A percentile compares a stretch with the other conserved stretches of the same genome.
phyloP scores from a whole-genome alignment of 75 land plant species.

The Ceratopteris richardii region DNA sequence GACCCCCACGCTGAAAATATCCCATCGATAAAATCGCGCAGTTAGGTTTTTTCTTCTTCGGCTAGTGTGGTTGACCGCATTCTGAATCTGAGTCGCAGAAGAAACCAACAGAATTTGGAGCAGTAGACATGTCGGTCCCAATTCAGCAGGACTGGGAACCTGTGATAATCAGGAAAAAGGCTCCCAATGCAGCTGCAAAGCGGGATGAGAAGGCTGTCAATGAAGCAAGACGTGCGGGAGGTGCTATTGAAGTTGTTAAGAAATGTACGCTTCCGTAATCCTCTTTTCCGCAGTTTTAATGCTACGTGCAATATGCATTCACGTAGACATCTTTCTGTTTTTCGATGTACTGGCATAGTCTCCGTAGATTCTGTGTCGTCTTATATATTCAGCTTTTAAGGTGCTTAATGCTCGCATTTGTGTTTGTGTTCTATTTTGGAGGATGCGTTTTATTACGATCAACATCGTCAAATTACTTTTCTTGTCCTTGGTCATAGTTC shows the following conservation, averaged over 20 bases:
- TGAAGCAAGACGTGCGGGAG: slow-evolving; percentile 89
- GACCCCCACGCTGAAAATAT: too few relatives aligned
- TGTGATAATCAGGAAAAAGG: slow-evolving; percentile 82
- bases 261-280: slow-evolving; percentile 35
- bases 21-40: too few relatives aligned
- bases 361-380: too few relatives aligned
- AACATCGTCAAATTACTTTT: too few relatives aligned
- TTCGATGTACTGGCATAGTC: too few relatives aligned
- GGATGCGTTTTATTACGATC: too few relatives aligned
- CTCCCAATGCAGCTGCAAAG: slow-evolving; percentile 73
- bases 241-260: slow-evolving; percentile 74
- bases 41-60: too few relatives aligned
- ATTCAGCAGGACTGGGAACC: slow-evolving; percentile 89
- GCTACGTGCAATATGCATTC: background rate
- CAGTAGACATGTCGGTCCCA: background rate
- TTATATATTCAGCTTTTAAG: too few relatives aligned
- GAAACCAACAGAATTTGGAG: background rate
- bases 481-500: too few relatives aligned
- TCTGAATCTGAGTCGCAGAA: background rate
- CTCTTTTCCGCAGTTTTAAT: background rate
- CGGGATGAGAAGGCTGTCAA: slow-evolving; percentile 95
- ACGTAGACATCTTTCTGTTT: background rate
- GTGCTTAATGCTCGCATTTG: too few relatives aligned
- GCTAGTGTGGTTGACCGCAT: too few relatives aligned
- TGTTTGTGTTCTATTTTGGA: too few relatives aligned